Evolutionary conservation across 768 basidiomycete genomes (phyloP).

Genomic region (Boletellus ananiceps): DNA sequence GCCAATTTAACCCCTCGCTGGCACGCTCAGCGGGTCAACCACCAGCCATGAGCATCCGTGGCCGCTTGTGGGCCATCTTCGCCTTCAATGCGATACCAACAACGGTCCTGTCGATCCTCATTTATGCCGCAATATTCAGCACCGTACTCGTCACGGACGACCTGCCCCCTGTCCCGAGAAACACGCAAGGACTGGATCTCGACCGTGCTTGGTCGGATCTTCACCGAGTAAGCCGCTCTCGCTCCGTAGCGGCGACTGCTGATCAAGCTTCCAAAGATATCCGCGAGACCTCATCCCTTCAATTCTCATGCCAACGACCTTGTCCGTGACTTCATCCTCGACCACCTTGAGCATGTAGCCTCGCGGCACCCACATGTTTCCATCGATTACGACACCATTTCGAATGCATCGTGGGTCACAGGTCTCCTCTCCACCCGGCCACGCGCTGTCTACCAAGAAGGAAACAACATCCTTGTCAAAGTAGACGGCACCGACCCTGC

Average conservation of each 20-base stretch:
- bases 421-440: constrained; percentile 11
- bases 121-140: constrained; percentile 47
- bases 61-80: constrained; percentile 23
- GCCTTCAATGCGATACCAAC: constrained; percentile 41
- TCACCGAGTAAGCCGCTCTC: constrained; percentile 38
- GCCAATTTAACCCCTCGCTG: not conserved
- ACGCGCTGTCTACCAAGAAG: constrained; percentile 53
- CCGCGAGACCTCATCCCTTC: constrained; percentile 69
- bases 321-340: constrained; percentile 56
- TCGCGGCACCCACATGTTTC: constrained; percentile 42
- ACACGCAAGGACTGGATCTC: constrained; percentile 44
- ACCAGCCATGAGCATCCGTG: constrained; percentile 23
- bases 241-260: not conserved
- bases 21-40: not conserved
- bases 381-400: constrained; percentile 46
- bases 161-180: constrained; percentile 41
- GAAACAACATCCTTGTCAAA: constrained; percentile 64
- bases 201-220: constrained; percentile 56
- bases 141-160: constrained; percentile 47
- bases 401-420: constrained; percentile 46
- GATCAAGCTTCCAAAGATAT: constrained; percentile 40
- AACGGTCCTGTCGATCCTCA: constrained; percentile 41
- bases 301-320: constrained; percentile 73
- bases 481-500: constrained; percentile 47
- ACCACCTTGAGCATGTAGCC: constrained; percentile 47